A percentile compares a stretch with the other conserved stretches of the same genome.
phyloP scores from a whole-genome alignment of 164 flowering plant genomes.

The Aristolochia contorta region DNA sequence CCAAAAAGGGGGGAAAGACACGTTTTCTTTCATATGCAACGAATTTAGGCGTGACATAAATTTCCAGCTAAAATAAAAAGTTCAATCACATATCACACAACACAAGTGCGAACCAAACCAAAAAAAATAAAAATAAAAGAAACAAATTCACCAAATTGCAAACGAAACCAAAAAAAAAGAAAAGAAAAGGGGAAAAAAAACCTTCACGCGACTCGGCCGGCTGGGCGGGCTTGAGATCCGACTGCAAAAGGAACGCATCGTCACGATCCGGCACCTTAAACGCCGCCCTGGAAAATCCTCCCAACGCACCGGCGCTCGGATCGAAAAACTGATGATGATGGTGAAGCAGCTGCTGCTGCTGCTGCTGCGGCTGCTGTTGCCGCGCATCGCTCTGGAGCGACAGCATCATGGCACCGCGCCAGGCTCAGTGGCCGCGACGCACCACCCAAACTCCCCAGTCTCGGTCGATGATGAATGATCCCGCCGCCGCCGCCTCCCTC shows the following conservation, averaged over 20 bases:
- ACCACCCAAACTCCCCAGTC: not conserved
- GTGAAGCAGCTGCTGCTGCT: slow-evolving; percentile 17
- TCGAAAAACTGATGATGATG: slow-evolving; percentile 2
- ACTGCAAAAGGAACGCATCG: slow-evolving; percentile 12
- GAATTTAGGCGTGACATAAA: not conserved
- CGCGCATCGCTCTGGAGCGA: slow-evolving; percentile 42
- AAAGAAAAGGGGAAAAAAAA: not conserved
- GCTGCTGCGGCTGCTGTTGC: slow-evolving; percentile 26
- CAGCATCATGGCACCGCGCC: slow-evolving; percentile 20
- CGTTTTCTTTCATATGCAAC: no score
- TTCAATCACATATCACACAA: not conserved
- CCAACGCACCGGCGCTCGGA: not conserved
- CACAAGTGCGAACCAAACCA: not conserved
- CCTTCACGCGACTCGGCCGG: slow-evolving; percentile 19
- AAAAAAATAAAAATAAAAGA: not conserved
- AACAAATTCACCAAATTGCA: not conserved
- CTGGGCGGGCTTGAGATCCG: slow-evolving; percentile 14
- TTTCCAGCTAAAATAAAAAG: not conserved
- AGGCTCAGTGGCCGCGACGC: not conserved
- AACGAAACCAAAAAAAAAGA: slow-evolving; percentile 1
- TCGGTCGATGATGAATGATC: no score
- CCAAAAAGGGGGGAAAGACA: no score
- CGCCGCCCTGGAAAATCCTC: slow-evolving; percentile 21
- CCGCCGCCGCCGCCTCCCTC: not conserved
- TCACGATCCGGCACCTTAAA: slow-evolving; percentile 17